A percentile compares a stretch with the other conserved stretches of the same genome.
These are phyloP conservation scores for Ricinus communis DNA, from an alignment of 345 rosid genomes.

Conservation along the genomic window DNA sequence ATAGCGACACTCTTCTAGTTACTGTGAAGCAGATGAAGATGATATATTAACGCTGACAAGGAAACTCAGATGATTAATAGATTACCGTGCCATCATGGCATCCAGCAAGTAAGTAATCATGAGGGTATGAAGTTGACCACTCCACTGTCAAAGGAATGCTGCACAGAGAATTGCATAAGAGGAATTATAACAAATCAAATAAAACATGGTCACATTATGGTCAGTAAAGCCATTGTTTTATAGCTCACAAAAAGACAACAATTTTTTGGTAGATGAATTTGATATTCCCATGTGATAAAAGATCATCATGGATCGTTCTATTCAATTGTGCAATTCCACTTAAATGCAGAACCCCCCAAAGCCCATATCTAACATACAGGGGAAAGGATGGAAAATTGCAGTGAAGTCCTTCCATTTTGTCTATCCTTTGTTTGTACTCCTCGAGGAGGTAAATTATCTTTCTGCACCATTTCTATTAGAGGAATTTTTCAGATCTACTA, in stretches of 20 bases:
- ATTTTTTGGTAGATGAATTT: slow-evolving; percentile 1
- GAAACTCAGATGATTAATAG: slow-evolving; percentile 10
- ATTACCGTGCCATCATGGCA: slow-evolving; percentile 94
- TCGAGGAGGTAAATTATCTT: too few species aligned
- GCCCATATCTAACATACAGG: background rate
- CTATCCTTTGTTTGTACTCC: background rate
- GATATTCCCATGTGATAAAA: background rate
- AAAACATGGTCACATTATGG: background rate
- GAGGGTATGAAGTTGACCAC: slow-evolving; percentile 68
- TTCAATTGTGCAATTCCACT: background rate
- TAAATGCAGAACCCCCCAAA: background rate
- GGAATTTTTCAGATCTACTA: background rate
- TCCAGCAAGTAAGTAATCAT: slow-evolving; percentile 83
- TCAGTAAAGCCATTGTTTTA: background rate
- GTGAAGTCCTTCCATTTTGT: background rate
- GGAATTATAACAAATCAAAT: slow-evolving; percentile 28
- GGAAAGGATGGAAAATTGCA: background rate
- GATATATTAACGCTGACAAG: background rate
- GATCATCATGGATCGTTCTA: background rate
- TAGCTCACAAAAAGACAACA: background rate
- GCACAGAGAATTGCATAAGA: slow-evolving; percentile 23
- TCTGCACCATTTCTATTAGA: background rate
- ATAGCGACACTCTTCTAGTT: background rate
- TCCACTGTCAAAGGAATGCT: slow-evolving; percentile 87
- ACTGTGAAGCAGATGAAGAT: background rate